Evolutionary conservation across 2,329 filamentous ascomycete species (phyloP).

Genomic region (Cryphonectria naterciae): DNA sequence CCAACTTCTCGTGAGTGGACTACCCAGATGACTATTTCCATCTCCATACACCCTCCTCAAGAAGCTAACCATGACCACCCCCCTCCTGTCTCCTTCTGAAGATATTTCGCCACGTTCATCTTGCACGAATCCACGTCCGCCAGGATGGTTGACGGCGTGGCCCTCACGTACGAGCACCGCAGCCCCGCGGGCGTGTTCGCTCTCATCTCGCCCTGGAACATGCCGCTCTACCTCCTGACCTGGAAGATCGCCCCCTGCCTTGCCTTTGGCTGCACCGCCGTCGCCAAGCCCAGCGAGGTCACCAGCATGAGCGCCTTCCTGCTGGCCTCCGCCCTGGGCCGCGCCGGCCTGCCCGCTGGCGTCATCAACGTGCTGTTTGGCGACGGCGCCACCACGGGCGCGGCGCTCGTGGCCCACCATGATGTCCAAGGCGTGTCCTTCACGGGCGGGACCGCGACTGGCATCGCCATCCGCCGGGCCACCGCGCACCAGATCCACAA

Average conservation of each 20-base stretch:
- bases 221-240: constrained; percentile 41
- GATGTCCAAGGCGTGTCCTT: constrained; percentile 39
- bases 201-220: constrained; percentile 43
- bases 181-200: constrained; percentile 41
- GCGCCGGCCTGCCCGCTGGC: constrained; percentile 36
- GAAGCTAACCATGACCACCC: background rate
- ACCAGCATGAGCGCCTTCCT: constrained; percentile 41
- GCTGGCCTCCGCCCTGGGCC: constrained; percentile 34
- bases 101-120: constrained; percentile 42
- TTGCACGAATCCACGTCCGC: constrained; percentile 39
- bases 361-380: constrained; percentile 41
- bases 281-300: constrained; percentile 41
- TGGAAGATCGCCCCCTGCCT: constrained; percentile 43
- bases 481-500: constrained; percentile 40
- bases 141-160: constrained; percentile 39
- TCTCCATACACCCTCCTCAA: no score
- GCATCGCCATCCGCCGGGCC: constrained; percentile 38
- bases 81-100: constrained; percentile 12
- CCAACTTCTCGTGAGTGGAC: constrained; percentile 39
- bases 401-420: constrained; percentile 35
- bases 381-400: constrained; percentile 38
- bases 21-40: no score
- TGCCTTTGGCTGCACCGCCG: constrained; percentile 42
- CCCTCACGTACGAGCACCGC: constrained; percentile 41
- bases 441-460: constrained; percentile 40